Evolutionary conservation across 768 basidiomycete species (phyloP).

Genomic region (Podaxis mareebaensis): DNA sequence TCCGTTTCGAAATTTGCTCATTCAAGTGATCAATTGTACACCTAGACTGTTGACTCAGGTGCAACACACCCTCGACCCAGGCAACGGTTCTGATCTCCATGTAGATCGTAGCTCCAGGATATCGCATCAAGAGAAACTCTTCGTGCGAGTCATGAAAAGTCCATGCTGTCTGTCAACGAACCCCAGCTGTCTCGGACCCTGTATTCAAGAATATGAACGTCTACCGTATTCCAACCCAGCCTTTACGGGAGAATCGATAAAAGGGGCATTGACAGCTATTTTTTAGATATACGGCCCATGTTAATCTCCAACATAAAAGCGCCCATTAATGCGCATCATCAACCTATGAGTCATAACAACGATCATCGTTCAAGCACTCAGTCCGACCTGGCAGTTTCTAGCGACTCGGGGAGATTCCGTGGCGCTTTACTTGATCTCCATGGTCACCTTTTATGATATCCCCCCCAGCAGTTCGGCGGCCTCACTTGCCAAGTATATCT

Average conservation of each 20-base stretch:
- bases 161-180: background rate
- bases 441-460: background rate
- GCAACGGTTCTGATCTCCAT: background rate
- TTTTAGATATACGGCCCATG: background rate
- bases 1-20: background rate
- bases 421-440: background rate
- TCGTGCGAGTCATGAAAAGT: background rate
- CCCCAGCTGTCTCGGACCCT: background rate
- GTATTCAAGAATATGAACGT: background rate
- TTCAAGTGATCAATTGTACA: background rate
- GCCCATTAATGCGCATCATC: background rate
- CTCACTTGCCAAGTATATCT: background rate
- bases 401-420: background rate
- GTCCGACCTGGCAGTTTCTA: background rate
- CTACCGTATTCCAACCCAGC: background rate
- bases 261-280: too few species aligned
- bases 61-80: background rate
- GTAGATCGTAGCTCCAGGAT: background rate
- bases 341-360: background rate
- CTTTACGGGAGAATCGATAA: background rate
- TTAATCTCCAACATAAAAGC: background rate
- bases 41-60: background rate
- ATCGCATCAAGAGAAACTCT: background rate
- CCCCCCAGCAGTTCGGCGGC: background rate
- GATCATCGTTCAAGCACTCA: background rate